Evolutionary conservation across 1,284 basidiomycete species (phyloP), one percentile per base, ranked within the genome.

Genomic region (Heterobasidion parviporum): DNA sequence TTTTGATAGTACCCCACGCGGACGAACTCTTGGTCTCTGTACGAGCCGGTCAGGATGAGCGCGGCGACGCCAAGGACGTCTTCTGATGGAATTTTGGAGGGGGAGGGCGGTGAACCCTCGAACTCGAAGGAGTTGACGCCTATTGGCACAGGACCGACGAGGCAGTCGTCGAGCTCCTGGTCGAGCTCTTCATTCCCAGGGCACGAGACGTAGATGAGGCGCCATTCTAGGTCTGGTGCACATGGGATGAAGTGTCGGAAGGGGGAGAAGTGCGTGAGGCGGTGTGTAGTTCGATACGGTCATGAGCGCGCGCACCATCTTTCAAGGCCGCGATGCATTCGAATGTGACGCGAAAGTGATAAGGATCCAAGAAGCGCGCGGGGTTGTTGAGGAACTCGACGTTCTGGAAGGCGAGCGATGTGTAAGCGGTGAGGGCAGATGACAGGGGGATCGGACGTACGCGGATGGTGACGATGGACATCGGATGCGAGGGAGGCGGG

Each of bases 1-100:
- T 98, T 97, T 72, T 99, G 97, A 70, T 99, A 99, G 73, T 99
- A 99, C 6, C 97, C 96, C 18, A 99, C 95, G 45, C 96, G 85
- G 43, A 99, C 96, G 70, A 99, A 99, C 70, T 99, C 96, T 66
- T 97, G 94, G 54, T 96, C 94, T 36, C 83, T 83, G 71, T 96
- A 90, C 54, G 90, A 83, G 53, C 90, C 89, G n/a, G 94, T 93
- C 61, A 94, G 79, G 65, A 96, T 92, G 65, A 96, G 84, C 2
- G 94, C 93, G 0, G 93, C 90, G 14, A 96, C 92, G 44, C 94
- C 93, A 1, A 96, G 78, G 14, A 94, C 84, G 66, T 96, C 94
- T 61, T 89, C 83, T 52, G 80, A 66, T 0, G 92, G 92, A 61
- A 95, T 94, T 61, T 84, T 84, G 33, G 83, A 74, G 50, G 84